Base-by-base conservation (phyloP, 768 basidiomycete species). In the Mycena capillaripes region DNA sequence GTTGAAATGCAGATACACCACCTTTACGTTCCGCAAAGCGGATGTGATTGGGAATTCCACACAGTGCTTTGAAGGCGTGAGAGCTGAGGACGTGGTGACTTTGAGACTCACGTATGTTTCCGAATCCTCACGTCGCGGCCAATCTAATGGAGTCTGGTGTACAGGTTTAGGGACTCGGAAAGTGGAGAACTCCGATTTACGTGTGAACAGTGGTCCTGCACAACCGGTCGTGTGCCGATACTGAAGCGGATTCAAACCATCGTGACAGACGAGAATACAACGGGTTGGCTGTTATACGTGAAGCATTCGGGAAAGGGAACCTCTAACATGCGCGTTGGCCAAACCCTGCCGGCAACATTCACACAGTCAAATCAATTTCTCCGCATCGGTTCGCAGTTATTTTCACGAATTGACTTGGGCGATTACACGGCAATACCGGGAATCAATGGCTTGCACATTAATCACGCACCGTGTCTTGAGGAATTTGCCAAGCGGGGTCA, bases 321-420 rank as follows among this genome's bases (percentile, higher is more conserved):
- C 0, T 48, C 70, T 16, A 32, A 25, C 17, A 34, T 46, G 52
- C 42, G 29, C 11, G 34, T 21, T 16, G 63, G 62, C n/a, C 70
- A 44, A 14, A 46, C 36, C 1, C 30, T 4, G 10, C 56, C 71
- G 11, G 44, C 34, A 21, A 44, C 71, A 6, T 67, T 72, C 34
- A n/a, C 40, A 14, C 32, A 32, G 27, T 62, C 48, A 3, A 48
- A 50, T 27, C 2, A 71, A 14, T 25, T 65, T 27, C 42, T 75
- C 56, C 69, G 76, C 55, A 69, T 77, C 44, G 68, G 74, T 5
- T 30, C 69, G 2, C 73, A 71, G 17, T 25, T 70, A 19, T 67
- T 74, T 29, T 21, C 14, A 1, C 69, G 62, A 5, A 59, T 71
- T 25, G n/a, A 58, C 3, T 16, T 3, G 5, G 59, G 60, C 25